These are phyloP conservation scores for Zymoseptoria crescenta DNA, from an alignment of 2,329 filamentous ascomycete species.

Conservation along the genomic window DNA sequence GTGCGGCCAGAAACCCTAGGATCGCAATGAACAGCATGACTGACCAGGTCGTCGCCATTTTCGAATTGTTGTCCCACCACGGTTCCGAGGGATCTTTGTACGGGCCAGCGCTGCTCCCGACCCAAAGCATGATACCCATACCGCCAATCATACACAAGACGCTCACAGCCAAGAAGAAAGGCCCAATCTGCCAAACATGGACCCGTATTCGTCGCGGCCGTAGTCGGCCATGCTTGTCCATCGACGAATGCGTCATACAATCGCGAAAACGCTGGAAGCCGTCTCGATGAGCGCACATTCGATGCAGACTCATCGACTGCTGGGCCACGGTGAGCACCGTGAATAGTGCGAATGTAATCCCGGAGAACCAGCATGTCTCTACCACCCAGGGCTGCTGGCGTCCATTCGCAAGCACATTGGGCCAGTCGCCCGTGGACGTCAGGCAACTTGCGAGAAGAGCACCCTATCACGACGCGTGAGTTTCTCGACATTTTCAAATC, in stretches of 20 bases:
- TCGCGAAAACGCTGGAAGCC: conserved; percentile 31
- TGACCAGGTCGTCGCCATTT: conserved; percentile 6
- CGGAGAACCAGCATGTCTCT: conserved; percentile 36
- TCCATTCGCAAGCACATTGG: conserved; percentile 33
- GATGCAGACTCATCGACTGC: conserved; percentile 38
- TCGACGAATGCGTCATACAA: conserved; percentile 22
- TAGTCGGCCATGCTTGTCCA: conserved; percentile 17
- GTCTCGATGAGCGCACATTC: conserved; percentile 36
- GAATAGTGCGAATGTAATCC: conserved; percentile 44
- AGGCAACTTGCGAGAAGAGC: conserved; percentile 35
- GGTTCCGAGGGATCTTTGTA: conserved; percentile 13
- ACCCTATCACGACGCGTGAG: conserved; percentile 16
- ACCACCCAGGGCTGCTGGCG: conserved; percentile 35
- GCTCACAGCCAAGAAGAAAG: conserved; percentile 30
- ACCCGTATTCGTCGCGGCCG: conserved; percentile 26
- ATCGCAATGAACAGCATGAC: conserved; percentile 1
- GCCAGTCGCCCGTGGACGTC: conserved; percentile 40
- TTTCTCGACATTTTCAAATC: background rate
- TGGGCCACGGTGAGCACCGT: conserved; percentile 41
- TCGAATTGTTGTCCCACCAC: conserved; percentile 23
- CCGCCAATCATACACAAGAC: conserved; percentile 33
- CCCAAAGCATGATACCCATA: conserved; percentile 35
- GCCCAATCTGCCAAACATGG: conserved; percentile 33
- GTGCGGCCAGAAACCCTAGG: background rate
- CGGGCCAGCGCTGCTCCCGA: conserved; percentile 21